Evolutionary conservation across 352 stramenopile species (phyloP).

Genomic region (Pythium phragmitis): DNA sequence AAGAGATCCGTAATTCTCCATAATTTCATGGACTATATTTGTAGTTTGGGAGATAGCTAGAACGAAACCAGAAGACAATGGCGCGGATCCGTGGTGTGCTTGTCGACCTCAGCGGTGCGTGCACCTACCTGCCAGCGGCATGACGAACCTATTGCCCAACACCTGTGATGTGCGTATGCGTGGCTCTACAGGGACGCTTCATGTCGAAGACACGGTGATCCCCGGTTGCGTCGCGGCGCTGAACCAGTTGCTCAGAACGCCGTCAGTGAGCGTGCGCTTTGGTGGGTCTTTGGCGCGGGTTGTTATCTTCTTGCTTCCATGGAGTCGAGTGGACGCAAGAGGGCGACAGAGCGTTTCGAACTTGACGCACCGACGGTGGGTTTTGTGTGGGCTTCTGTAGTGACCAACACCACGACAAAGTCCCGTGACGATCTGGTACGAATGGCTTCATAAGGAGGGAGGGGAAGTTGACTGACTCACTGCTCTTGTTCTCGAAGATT

Average conservation of each 20-base stretch:
- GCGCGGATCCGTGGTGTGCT: slow-evolving; percentile 40
- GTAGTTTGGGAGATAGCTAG: neutral
- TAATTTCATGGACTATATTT: neutral
- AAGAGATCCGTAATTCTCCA: neutral
- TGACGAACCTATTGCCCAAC: too few species aligned
- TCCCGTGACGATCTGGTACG: slow-evolving; percentile 42
- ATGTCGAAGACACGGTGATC: slow-evolving; percentile 49
- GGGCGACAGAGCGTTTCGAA: too few species aligned
- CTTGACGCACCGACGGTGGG: neutral
- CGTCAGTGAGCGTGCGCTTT: slow-evolving; percentile 45
- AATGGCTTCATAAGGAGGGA: neutral
- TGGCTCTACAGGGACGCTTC: slow-evolving; percentile 38
- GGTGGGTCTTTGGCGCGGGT: slow-evolving; percentile 27
- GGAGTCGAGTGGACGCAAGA: neutral
- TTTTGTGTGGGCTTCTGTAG: slow-evolving; percentile 20
- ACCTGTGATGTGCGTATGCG: too few species aligned
- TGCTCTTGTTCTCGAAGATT: slow-evolving; percentile 25
- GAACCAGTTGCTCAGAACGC: slow-evolving; percentile 31
- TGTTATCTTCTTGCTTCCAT: neutral
- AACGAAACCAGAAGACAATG: slow-evolving; percentile 15
- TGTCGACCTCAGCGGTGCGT: slow-evolving; percentile 55
- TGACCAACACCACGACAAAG: slow-evolving; percentile 76
- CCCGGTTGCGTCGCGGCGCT: slow-evolving; percentile 40
- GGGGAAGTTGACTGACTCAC: neutral
- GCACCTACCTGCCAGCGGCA: neutral